phyloP scores from a whole-genome alignment of 805 yeast genomes.

The Lipomyces lipofer region DNA sequence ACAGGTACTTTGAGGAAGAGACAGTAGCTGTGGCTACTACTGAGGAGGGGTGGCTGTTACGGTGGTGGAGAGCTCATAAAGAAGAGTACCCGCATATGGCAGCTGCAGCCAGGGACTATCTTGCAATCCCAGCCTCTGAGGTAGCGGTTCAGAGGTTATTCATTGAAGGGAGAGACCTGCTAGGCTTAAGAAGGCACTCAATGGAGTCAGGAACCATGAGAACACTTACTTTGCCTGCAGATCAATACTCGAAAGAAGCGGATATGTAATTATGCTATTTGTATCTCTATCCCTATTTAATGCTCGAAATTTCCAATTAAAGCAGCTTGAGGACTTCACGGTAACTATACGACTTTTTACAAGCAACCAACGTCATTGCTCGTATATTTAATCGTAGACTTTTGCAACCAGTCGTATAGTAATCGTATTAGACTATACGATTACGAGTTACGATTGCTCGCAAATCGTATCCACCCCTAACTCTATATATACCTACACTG shows the following conservation, averaged over 20 bases:
- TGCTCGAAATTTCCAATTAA: background rate
- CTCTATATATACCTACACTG: too few species aligned
- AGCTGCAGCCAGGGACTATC: background rate
- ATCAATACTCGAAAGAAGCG: background rate
- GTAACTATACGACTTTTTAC: constrained; percentile 1
- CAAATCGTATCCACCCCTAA: constrained; percentile 2
- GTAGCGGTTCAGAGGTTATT: background rate
- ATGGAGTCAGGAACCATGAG: background rate
- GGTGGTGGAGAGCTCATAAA: background rate
- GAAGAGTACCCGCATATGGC: background rate
- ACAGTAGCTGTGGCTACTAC: background rate
- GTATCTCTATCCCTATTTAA: too few species aligned
- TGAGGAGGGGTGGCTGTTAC: background rate
- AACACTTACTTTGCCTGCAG: background rate
- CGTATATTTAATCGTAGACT: background rate
- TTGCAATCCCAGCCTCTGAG: background rate
- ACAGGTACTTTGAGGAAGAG: background rate
- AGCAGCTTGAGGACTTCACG: background rate
- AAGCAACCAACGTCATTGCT: background rate
- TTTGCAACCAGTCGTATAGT: background rate
- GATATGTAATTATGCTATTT: constrained; percentile 1
- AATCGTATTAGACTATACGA: constrained; percentile 3
- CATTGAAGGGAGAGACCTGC: background rate
- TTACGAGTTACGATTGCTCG: constrained; percentile 4
- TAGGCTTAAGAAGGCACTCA: background rate